A percentile compares a stretch with the other conserved stretches of the same genome.
phyloP scores from a whole-genome alignment of 1,284 basidiomycete genomes.

The Inonotus hispidus region DNA sequence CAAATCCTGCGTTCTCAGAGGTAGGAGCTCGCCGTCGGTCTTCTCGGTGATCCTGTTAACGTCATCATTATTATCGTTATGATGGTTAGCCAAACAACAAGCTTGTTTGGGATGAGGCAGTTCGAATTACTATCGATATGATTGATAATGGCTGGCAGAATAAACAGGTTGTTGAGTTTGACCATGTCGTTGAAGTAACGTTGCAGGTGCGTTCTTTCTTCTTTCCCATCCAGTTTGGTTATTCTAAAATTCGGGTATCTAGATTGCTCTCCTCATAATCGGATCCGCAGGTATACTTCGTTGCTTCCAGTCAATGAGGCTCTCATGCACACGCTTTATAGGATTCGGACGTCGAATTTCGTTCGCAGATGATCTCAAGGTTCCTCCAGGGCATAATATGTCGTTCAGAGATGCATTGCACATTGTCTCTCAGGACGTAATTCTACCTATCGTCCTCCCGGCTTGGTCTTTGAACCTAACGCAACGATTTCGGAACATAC shows the following conservation, averaged over 20 bases:
- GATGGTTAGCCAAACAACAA: slow-evolving; percentile 34
- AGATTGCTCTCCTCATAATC: slow-evolving; percentile 30
- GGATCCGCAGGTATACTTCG: slow-evolving; percentile 32
- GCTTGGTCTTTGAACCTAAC: slow-evolving; percentile 13
- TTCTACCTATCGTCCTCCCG: slow-evolving; percentile 12
- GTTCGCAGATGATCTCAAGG: slow-evolving; percentile 14
- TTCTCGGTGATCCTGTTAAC: neutral
- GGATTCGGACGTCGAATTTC: slow-evolving; percentile 34
- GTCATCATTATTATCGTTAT: neutral
- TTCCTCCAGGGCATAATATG: slow-evolving; percentile 21
- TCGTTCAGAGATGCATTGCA: slow-evolving; percentile 24
- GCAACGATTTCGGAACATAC: slow-evolving; percentile 4
- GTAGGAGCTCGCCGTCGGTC: slow-evolving; percentile 19
- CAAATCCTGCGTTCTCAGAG: slow-evolving; percentile 38
- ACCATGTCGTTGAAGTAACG: slow-evolving; percentile 26
- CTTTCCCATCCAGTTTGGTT: slow-evolving; percentile 19
- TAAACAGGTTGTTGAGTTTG: slow-evolving; percentile 23
- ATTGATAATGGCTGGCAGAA: slow-evolving; percentile 32
- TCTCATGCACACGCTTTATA: slow-evolving; percentile 22
- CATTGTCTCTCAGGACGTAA: slow-evolving; percentile 21
- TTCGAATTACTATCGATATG: slow-evolving; percentile 40
- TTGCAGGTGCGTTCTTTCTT: slow-evolving; percentile 28
- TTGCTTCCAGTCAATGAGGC: slow-evolving; percentile 27
- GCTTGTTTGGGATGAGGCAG: slow-evolving; percentile 40
- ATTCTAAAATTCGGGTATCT: neutral